Conservation (phyloP, 768 basidiomycete genomes). For the Lactarius sp. region DNA sequence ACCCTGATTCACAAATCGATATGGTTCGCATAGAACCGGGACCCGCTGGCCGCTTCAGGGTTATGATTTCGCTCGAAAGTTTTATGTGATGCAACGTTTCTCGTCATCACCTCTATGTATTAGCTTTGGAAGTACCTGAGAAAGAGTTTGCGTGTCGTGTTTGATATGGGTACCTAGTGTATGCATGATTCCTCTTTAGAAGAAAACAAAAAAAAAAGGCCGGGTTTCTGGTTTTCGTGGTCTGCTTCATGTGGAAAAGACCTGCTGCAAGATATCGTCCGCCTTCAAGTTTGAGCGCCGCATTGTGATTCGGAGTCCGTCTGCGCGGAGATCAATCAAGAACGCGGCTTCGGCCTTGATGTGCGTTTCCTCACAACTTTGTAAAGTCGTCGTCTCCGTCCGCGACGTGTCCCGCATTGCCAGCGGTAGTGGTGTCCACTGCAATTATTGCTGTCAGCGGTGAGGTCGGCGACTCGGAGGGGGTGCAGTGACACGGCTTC, state of each 20-base stretch:
- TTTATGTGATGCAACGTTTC: too few relatives aligned
- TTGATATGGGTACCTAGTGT: too few relatives aligned
- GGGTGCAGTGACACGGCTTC: constrained; percentile 18
- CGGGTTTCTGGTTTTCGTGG: too few relatives aligned
- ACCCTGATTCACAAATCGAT: too few relatives aligned
- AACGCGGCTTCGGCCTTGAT: neutral
- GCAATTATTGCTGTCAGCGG: neutral
- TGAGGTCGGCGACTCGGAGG: neutral
- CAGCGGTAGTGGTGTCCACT: neutral
- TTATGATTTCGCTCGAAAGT: too few relatives aligned
- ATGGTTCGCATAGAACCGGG: too few relatives aligned
- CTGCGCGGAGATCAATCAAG: constrained; percentile 1
- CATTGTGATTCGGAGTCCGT: neutral
- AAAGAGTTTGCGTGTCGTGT: too few relatives aligned
- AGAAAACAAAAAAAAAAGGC: too few relatives aligned
- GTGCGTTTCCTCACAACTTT: neutral
- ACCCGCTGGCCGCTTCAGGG: too few relatives aligned
- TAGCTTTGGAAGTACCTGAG: too few relatives aligned
- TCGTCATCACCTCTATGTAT: too few relatives aligned
- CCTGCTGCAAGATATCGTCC: constrained; percentile 15
- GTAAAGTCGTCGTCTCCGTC: constrained; percentile 1
- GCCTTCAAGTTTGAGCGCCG: constrained; percentile 5
- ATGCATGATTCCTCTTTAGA: too few relatives aligned
- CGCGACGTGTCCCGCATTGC: neutral
- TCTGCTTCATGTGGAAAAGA: constrained; percentile 5